A percentile compares a stretch with the other conserved stretches of the same genome.
Conservation (phyloP, 1,139 yeast genomes). For the Blastobotrys petasosporus region DNA sequence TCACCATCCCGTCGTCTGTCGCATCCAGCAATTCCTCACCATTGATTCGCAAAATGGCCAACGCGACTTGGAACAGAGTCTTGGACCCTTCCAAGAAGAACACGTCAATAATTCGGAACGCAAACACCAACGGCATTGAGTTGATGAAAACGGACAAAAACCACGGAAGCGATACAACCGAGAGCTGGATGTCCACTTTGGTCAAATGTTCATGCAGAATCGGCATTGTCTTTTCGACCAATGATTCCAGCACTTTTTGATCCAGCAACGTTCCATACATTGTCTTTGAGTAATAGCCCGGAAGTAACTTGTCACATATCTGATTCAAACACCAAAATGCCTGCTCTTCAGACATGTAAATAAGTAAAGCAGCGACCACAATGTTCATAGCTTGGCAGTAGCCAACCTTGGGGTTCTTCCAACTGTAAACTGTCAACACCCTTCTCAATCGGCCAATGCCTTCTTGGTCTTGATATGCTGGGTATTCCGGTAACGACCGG, state of each 20-base stretch:
- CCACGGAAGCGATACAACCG: slow-evolving; percentile 96
- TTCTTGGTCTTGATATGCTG: slow-evolving; percentile 81
- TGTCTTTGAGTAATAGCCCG: slow-evolving; percentile 94
- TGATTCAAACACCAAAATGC: slow-evolving; percentile 89
- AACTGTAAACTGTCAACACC: slow-evolving; percentile 88
- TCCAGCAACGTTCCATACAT: slow-evolving; percentile 97
- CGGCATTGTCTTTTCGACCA: slow-evolving; percentile 89
- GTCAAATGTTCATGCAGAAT: slow-evolving; percentile 76
- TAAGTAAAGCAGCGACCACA: slow-evolving; percentile 86
- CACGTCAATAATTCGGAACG: slow-evolving; percentile 86
- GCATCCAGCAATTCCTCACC: slow-evolving; percentile 76
- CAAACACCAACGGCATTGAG: slow-evolving; percentile 91
- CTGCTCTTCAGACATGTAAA: slow-evolving; percentile 94
- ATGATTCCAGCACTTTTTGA: slow-evolving; percentile 85
- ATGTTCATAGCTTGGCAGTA: slow-evolving; percentile 99
- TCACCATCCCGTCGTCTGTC: slow-evolving; percentile 89
- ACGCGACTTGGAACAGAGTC: slow-evolving; percentile 85
- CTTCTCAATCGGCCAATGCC: slow-evolving; percentile 81
- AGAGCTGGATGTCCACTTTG: slow-evolving; percentile 80
- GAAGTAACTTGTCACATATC: slow-evolving; percentile 80
- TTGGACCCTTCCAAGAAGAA: slow-evolving; percentile 88
- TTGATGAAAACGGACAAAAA: slow-evolving; percentile 83
- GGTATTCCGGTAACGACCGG: slow-evolving; percentile 90
- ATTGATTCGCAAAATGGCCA: slow-evolving; percentile 79
- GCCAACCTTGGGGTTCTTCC: slow-evolving; percentile 97